Base-by-base conservation (phyloP, 805 yeast species). In the Candida hungchunana region DNA sequence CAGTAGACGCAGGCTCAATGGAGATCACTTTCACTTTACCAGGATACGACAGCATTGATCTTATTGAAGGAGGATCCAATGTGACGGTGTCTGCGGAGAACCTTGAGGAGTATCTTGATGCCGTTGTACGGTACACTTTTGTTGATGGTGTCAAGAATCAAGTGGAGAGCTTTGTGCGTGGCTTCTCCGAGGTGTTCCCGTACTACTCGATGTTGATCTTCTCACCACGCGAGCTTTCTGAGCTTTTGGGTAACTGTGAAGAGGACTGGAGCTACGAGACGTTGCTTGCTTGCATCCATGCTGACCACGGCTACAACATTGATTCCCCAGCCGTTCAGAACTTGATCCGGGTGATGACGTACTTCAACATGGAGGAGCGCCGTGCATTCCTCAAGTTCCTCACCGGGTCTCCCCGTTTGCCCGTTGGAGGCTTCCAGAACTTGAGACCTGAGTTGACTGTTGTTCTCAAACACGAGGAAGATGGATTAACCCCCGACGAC, bases 331-430 rank as follows among this genome's bases (percentile, higher is more conserved):
- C 81, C 0, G 75, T 90, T 4, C 71, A 68, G 39, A 66, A 72
- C 37, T 61, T 93, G 28, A 57, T 88, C n/a, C 66, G 67, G 23
- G 66, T 85, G 2, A 66, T 93, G 73, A 55, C 73, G 3, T 63
- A 64, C 6, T 81, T 88, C 43, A 53, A 60, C 20, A 47, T 48
- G 2, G 55, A 60, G 1, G 83, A 87, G 43, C 76, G 82, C 42
- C 68, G 97, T 24, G 60, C 69, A 22, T 90, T 90, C 52, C 61
- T 88, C 30, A 95, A 86, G 57, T 90, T 90, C 57, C 64, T 89
- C 42, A 90, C 97, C 0, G 97, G 97, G 0, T 78, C 96, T 1
- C 96, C 97, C 6, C 85, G 80, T 44, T 61, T 93, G 31, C 98
- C 98, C 1, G 74, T 87, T 52, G 97, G 97, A 1, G 97, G 97